These are phyloP conservation scores for Microthlaspi erraticum DNA, from an alignment of 345 rosid species.

Conservation along the genomic window DNA sequence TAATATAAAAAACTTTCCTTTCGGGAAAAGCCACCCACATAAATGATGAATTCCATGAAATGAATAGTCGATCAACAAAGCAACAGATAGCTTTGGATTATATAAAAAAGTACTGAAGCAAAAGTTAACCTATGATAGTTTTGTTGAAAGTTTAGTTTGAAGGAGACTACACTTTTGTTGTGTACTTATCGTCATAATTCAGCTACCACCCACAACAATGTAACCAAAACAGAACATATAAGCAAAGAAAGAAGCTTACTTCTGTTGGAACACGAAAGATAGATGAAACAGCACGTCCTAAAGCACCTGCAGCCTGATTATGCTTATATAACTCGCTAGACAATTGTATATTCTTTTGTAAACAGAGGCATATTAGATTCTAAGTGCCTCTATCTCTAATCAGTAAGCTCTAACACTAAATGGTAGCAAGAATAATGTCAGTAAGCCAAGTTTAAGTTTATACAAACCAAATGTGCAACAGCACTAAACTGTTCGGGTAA, in stretches of 20 bases:
- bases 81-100: too few relatives aligned
- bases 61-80: too few relatives aligned
- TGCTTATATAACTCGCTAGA: constrained; percentile 50
- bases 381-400: constrained; percentile 15
- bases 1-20: too few relatives aligned
- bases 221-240: constrained; percentile 3
- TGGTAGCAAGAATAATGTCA: constrained; percentile 8
- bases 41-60: too few relatives aligned
- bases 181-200: too few relatives aligned
- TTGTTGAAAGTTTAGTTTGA: too few relatives aligned
- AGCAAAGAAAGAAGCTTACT: constrained; percentile 44
- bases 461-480: constrained; percentile 64
- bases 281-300: constrained; percentile 81
- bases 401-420: constrained; percentile 6
- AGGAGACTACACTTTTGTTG: too few relatives aligned
- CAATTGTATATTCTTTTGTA: constrained; percentile 10
- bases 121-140: too few relatives aligned
- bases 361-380: constrained; percentile 5
- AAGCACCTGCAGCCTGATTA: constrained; percentile 77
- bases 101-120: too few relatives aligned
- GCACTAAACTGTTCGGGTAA: constrained; percentile 67
- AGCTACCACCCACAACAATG: too few relatives aligned
- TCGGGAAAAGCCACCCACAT: too few relatives aligned
- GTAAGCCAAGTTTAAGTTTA: constrained; percentile 8
- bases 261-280: constrained; percentile 82